Conservation (phyloP, 2,329 filamentous ascomycete genomes). For the Claviceps sp. region DNA sequence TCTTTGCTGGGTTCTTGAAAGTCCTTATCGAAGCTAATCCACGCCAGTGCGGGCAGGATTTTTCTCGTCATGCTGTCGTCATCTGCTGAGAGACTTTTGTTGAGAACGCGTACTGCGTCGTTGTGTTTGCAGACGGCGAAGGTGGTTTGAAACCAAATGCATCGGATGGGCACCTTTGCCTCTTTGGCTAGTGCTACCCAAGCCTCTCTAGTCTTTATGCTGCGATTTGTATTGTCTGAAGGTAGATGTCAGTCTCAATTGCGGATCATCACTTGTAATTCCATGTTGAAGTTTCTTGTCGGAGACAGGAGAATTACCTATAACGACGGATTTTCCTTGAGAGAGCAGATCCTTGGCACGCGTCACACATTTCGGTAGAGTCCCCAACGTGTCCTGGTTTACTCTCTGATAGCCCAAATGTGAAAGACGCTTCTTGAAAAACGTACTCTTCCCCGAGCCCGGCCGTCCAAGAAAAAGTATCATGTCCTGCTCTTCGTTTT, state of each 20-base stretch:
- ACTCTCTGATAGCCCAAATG: constrained; percentile 70
- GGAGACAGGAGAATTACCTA: constrained; percentile 44
- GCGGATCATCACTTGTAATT: background rate
- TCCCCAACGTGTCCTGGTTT: constrained; percentile 83
- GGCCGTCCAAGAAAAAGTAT: constrained; percentile 82
- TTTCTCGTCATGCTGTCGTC: constrained; percentile 42
- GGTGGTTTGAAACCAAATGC: constrained; percentile 69
- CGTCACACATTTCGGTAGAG: constrained; percentile 56
- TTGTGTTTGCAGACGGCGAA: constrained; percentile 70
- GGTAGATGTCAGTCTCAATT: background rate
- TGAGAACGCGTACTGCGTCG: constrained; percentile 65
- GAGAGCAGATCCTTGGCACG: constrained; percentile 52
- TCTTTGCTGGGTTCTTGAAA: constrained; percentile 57
- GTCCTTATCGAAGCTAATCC: constrained; percentile 58
- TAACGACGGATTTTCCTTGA: constrained; percentile 54
- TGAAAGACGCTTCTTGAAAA: constrained; percentile 67
- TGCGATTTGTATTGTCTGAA: constrained; percentile 89
- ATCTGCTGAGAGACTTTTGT: constrained; percentile 67
- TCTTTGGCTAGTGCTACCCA: constrained; percentile 68
- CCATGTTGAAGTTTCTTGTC: constrained; percentile 6
- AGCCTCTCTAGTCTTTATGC: constrained; percentile 58
- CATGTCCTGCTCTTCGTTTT: constrained; percentile 55
- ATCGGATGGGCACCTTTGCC: constrained; percentile 62
- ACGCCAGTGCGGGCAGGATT: constrained; percentile 66
- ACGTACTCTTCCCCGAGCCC: constrained; percentile 83